Evolutionary conservation across 2,329 filamentous ascomycete genomes (phyloP), one percentile per base, ranked within the genome.

Genomic region (Bisporella sp.): DNA sequence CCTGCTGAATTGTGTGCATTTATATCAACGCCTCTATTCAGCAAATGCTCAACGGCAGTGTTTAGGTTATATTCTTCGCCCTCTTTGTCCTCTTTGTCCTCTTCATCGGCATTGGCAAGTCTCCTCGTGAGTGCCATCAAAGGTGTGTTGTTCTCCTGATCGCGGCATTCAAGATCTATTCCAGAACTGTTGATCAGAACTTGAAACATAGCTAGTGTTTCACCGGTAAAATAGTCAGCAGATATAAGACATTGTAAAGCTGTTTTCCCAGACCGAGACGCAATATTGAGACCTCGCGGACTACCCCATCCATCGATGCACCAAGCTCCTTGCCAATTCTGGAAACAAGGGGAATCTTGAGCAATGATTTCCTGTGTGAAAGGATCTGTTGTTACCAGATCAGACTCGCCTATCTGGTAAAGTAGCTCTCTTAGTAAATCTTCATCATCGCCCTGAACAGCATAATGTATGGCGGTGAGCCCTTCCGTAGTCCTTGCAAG

Each of bases 201-300:
- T 35, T 31, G 7, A 33, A 48, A n/a, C 47, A 48, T 43, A 1
- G 21, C 5, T n/a, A n/a, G 12, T 33, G 42, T 9, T 35, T 7
- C 30, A 31, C 3, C 1, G 3, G 5, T 21, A 11, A 48, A 48
- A 6, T 28, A 31, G 3, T 33, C 31, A 3, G n/a, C 31, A 4
- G 40, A 43, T 4, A 48, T 9, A 4, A 48, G 39, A 43, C 37
- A 6, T 41, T 48, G 47, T 5, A 48, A 28, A 6, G 46, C 13
- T 5, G 47, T 48, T 31, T 35, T 48, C 33, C 40, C 47, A 37
- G 30, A 48, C 12, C n/a, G 35, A 33, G 47, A 32, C 21, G 40
- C 13, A 12, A 48, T 4, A 48, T 48, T 21, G 29, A 48, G 39
- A 35, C 40, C 29, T 8, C 47, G 39, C 4, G 39, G 31, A 43